Evolutionary conservation across 208 protist genomes (phyloP).

Genomic region (Hexamita inflata): DNA sequence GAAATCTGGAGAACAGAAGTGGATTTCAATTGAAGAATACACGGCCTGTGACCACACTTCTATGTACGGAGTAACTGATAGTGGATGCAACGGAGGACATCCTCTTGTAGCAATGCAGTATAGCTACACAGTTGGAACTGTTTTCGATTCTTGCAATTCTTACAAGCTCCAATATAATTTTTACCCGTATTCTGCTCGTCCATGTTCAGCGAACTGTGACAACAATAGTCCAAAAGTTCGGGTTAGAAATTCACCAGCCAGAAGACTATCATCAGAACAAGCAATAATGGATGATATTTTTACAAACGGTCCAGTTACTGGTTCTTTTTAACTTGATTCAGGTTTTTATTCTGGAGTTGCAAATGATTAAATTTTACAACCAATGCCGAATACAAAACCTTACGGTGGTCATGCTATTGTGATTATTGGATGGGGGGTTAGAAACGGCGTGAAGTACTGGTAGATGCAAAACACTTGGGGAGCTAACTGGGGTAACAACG

Average conservation of each 20-base stretch:
- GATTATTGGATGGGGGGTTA: no score
- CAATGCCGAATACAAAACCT: no score
- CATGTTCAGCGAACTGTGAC: not conserved
- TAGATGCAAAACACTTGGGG: no score
- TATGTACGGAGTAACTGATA: not conserved
- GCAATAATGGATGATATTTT: constrained; percentile 3
- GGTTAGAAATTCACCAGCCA: not conserved
- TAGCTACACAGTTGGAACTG: not conserved
- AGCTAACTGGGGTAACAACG: no score
- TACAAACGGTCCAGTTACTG: constrained; percentile 2
- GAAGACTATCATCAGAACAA: not conserved
- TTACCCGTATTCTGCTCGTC: not conserved
- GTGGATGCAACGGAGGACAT: not conserved
- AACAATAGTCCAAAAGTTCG: not conserved
- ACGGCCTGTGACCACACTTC: not conserved
- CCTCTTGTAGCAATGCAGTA: not conserved
- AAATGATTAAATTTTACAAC: no score
- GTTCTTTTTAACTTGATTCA: not conserved
- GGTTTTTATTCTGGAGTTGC: no score
- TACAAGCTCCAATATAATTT: not conserved
- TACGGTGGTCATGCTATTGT: no score
- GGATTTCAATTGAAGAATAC: not conserved
- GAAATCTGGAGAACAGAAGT: not conserved
- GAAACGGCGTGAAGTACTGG: no score
- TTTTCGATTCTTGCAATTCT: not conserved